Percentiles rank a stretch among this genome's conserved stretches.
Conservation (phyloP, 331 rosid genomes). For the Saraca asoca region DNA sequence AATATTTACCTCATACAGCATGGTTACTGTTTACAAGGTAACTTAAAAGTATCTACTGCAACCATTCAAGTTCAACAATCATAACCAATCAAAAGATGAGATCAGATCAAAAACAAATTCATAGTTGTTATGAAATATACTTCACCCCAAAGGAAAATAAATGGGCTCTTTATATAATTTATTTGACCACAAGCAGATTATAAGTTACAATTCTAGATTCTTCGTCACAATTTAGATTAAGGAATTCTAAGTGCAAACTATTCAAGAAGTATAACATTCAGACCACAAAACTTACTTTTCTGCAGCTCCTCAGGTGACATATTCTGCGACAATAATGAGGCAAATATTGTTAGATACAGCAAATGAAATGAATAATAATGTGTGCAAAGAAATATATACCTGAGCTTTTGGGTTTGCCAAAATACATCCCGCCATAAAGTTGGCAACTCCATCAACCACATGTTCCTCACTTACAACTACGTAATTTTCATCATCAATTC, state of each 20-base stretch:
- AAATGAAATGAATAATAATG: constrained; percentile 17
- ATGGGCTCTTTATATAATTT: constrained; percentile 16
- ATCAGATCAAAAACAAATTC: constrained; percentile 14
- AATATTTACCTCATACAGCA: constrained; percentile 21
- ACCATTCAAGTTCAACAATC: constrained; percentile 22
- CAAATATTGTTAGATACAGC: constrained; percentile 28
- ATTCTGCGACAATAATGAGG: constrained; percentile 57
- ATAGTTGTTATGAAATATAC: constrained; percentile 1
- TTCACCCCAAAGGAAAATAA: not conserved
- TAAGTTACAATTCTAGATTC: constrained; percentile 25
- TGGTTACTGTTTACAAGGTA: constrained; percentile 1
- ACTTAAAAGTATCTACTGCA: not conserved
- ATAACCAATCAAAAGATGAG: not conserved
- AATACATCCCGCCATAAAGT: constrained; percentile 86
- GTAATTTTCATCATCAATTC: constrained; percentile 78
- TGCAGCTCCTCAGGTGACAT: constrained; percentile 84
- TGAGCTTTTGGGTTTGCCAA: constrained; percentile 81
- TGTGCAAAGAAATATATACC: constrained; percentile 36
- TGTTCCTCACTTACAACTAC: constrained; percentile 79
- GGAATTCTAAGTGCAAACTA: constrained; percentile 11
- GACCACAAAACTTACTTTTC: constrained; percentile 60
- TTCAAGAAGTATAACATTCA: not conserved
- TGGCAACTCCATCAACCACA: constrained; percentile 91
- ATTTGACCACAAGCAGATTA: constrained; percentile 1
- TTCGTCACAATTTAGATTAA: constrained; percentile 11